These are phyloP conservation scores for Pyricularia sp. DNA, from an alignment of 2,329 filamentous ascomycete genomes.

Conservation along the genomic window DNA sequence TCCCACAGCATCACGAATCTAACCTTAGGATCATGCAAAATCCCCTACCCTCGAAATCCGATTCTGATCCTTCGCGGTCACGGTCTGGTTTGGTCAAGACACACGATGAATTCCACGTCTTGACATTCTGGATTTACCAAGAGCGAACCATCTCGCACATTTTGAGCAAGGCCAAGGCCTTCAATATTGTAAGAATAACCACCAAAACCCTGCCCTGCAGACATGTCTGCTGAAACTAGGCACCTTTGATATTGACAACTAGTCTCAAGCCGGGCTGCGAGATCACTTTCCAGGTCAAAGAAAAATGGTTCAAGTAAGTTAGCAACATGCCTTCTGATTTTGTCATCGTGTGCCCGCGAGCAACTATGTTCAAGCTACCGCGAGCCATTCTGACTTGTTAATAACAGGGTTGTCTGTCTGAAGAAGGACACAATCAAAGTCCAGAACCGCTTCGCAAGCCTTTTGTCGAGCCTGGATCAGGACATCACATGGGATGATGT, in stretches of 20 bases:
- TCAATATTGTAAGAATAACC: slow-evolving; percentile 9
- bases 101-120: slow-evolving; percentile 15
- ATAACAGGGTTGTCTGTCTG: slow-evolving; percentile 10
- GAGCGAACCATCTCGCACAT: slow-evolving; percentile 13
- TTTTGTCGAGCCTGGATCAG: not conserved
- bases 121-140: slow-evolving; percentile 17
- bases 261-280: slow-evolving; percentile 10
- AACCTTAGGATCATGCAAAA: not conserved
- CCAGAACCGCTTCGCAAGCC: slow-evolving; percentile 8
- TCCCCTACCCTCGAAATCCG: not conserved
- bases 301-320: slow-evolving; percentile 14
- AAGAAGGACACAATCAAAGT: slow-evolving; percentile 6
- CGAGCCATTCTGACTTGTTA: not conserved
- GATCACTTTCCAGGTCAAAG: slow-evolving; percentile 14
- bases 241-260: not conserved
- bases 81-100: not conserved
- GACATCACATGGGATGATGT: slow-evolving; percentile 9
- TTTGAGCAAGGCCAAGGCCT: slow-evolving; percentile 10
- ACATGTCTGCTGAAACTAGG: not conserved
- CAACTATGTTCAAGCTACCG: not conserved
- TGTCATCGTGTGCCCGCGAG: too few relatives aligned
- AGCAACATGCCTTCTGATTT: not conserved
- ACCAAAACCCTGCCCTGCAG: not conserved
- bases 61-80: not conserved
- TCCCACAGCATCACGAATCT: not conserved